phyloP scores from a whole-genome alignment of 139 green algal species.

The Coccomyxa sp. region DNA sequence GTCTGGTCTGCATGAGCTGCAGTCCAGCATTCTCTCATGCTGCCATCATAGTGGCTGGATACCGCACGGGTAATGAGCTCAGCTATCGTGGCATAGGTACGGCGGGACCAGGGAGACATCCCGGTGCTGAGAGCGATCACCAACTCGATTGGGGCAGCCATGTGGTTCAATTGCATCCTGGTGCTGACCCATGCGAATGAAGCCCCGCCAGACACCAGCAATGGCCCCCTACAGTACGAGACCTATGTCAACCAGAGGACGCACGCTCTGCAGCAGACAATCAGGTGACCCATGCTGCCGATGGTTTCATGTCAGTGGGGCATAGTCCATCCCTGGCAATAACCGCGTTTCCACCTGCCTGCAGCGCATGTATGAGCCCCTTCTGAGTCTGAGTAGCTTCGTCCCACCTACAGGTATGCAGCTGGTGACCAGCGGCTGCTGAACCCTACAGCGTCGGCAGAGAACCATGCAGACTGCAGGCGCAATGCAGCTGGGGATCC shows the following conservation, averaged over 20 bases:
- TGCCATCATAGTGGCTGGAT: too few species aligned
- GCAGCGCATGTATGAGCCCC: too few species aligned
- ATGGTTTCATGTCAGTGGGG: neutral
- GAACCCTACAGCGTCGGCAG: slow-evolving; percentile 66
- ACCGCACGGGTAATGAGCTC: too few species aligned
- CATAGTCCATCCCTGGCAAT: neutral
- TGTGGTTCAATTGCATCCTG: slow-evolving; percentile 59
- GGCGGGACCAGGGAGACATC: slow-evolving; percentile 36
- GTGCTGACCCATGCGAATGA: slow-evolving; percentile 68
- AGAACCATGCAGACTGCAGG: slow-evolving; percentile 65
- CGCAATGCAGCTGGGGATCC: slow-evolving; percentile 53
- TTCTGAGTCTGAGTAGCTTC: too few species aligned
- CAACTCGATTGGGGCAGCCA: slow-evolving; percentile 46
- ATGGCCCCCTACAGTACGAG: slow-evolving; percentile 57
- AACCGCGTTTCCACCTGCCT: too few species aligned
- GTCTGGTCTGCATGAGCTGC: too few species aligned
- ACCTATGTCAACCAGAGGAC: slow-evolving; percentile 58
- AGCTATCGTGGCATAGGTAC: slow-evolving; percentile 1
- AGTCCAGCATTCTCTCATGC: too few species aligned
- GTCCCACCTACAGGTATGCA: slow-evolving; percentile 49
- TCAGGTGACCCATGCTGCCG: too few species aligned
- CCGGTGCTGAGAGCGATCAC: slow-evolving; percentile 60
- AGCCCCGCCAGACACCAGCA: slow-evolving; percentile 57
- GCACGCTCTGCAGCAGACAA: slow-evolving; percentile 58
- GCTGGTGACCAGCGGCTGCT: slow-evolving; percentile 58